Evolutionary conservation across 805 yeast species (phyloP).

Genomic region (Metahyphopichia silvanorum): DNA sequence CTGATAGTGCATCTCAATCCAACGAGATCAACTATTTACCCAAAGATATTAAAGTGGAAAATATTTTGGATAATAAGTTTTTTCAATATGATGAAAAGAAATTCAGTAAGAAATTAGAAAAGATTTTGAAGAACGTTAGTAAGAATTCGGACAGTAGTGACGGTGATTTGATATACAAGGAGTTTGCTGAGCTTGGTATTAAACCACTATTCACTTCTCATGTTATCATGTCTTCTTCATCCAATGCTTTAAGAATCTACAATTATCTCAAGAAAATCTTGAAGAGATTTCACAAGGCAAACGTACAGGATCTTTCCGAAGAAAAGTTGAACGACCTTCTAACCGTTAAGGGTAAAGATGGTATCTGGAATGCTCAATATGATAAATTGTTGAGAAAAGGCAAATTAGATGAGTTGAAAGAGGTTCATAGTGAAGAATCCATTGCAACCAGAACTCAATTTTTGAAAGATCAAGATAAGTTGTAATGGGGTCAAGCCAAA

Average conservation of each 20-base stretch:
- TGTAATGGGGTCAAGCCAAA: too few species aligned
- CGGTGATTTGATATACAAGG: slow-evolving; percentile 1
- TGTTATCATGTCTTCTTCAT: slow-evolving; percentile 11
- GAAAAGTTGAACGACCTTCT: slow-evolving; percentile 4
- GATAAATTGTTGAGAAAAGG: slow-evolving; percentile 7
- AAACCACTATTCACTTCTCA: slow-evolving; percentile 16
- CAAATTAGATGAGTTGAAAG: slow-evolving; percentile 3
- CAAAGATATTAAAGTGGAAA: slow-evolving; percentile 3
- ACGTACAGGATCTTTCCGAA: neutral
- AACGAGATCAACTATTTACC: slow-evolving; percentile 5
- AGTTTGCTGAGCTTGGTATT: slow-evolving; percentile 14
- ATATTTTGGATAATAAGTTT: slow-evolving; percentile 2
- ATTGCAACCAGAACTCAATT: slow-evolving; percentile 9
- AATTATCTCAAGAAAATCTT: slow-evolving; percentile 6
- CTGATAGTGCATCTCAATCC: slow-evolving; percentile 5
- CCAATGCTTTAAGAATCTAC: slow-evolving; percentile 8
- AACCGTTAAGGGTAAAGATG: slow-evolving; percentile 6
- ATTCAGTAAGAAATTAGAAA: slow-evolving; percentile 1
- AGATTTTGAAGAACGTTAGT: slow-evolving; percentile 3
- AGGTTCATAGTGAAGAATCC: slow-evolving; percentile 10
- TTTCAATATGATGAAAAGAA: slow-evolving; percentile 3
- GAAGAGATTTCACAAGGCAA: slow-evolving; percentile 3
- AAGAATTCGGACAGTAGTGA: slow-evolving; percentile 1
- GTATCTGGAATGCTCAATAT: slow-evolving; percentile 11
- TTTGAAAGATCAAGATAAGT: slow-evolving; percentile 4